Evolutionary conservation across 805 yeast species (phyloP).

Genomic region (Wickerhamomyces silvicola): DNA sequence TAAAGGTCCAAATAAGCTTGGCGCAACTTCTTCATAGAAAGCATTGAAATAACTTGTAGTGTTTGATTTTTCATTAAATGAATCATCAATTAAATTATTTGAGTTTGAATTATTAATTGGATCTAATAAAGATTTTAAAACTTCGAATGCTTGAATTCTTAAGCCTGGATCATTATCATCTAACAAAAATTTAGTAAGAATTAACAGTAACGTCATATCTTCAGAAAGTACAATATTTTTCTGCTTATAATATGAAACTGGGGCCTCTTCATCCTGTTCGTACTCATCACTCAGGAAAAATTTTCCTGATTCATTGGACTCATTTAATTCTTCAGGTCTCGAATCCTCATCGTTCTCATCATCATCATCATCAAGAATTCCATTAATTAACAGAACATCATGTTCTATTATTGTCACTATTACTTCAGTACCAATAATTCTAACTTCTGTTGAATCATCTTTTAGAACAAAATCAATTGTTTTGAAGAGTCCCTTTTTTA

Average conservation of each 20-base stretch:
- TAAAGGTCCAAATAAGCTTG: conserved; percentile 44
- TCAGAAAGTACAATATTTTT: conserved; percentile 29
- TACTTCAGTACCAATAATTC: conserved; percentile 74
- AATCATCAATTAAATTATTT: conserved; percentile 18
- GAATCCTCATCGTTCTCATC: conserved; percentile 10
- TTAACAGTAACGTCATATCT: conserved; percentile 52
- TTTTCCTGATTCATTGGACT: conserved; percentile 8
- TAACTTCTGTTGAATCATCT: conserved; percentile 38
- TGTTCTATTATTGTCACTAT: conserved; percentile 78
- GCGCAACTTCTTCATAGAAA: conserved; percentile 61
- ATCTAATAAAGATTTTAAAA: conserved; percentile 67
- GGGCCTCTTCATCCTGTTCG: conserved; percentile 20
- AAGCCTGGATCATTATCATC: conserved; percentile 65
- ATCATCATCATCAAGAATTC: conserved; percentile 17
- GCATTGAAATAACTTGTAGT: conserved; percentile 44
- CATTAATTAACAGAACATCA: conserved; percentile 57
- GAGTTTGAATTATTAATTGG: conserved; percentile 23
- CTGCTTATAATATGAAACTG: background rate
- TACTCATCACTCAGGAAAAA: conserved; percentile 5
- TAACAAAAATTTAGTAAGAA: conserved; percentile 53
- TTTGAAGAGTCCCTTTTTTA: conserved; percentile 62
- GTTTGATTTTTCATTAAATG: conserved; percentile 21
- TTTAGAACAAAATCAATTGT: conserved; percentile 68
- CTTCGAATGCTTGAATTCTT: conserved; percentile 79
- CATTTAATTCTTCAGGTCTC: background rate